A percentile compares a stretch with the other conserved stretches of the same genome.
Conservation (phyloP, 208 protist genomes). For the Crithidia thermophila region DNA sequence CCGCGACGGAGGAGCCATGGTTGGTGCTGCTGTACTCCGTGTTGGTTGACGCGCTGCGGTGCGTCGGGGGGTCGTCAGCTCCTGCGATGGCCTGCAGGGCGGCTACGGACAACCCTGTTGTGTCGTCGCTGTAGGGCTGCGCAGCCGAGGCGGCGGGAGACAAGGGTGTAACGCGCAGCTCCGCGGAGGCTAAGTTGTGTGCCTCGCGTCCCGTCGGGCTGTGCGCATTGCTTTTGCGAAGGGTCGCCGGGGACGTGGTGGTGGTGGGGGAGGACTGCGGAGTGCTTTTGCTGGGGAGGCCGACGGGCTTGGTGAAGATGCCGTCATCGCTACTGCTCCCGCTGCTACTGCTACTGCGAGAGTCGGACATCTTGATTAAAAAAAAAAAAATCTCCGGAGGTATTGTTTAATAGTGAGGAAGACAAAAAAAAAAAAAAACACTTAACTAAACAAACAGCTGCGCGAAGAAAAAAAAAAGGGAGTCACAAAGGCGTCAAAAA, state of each 20-base stretch:
- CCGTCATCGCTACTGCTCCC: conserved; percentile 30
- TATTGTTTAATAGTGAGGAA: too few species aligned
- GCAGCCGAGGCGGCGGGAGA: background rate
- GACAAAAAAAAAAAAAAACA: conserved; percentile 11
- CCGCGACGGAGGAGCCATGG: background rate
- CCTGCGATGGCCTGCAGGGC: conserved; percentile 10
- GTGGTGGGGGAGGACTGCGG: background rate
- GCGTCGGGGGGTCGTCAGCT: background rate
- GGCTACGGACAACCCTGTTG: background rate
- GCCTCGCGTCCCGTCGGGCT: background rate
- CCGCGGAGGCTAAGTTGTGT: too few species aligned
- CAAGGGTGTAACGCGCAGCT: too few species aligned
- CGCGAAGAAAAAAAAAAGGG: conserved; percentile 4
- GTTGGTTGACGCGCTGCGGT: conserved; percentile 9
- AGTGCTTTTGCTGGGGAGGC: conserved; percentile 5
- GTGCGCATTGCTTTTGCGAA: background rate
- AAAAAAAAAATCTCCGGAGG: too few species aligned
- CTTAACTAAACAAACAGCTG: background rate
- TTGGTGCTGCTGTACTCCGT: conserved; percentile 4
- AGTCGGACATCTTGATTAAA: conserved; percentile 12
- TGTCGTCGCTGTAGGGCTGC: background rate
- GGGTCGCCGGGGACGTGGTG: background rate
- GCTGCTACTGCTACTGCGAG: background rate
- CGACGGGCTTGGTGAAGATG: conserved; percentile 30
- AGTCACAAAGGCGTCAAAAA: conserved; percentile 1